Evolutionary conservation across 129 eudicot species (phyloP).

Genomic region (Saussurea involucrata): DNA sequence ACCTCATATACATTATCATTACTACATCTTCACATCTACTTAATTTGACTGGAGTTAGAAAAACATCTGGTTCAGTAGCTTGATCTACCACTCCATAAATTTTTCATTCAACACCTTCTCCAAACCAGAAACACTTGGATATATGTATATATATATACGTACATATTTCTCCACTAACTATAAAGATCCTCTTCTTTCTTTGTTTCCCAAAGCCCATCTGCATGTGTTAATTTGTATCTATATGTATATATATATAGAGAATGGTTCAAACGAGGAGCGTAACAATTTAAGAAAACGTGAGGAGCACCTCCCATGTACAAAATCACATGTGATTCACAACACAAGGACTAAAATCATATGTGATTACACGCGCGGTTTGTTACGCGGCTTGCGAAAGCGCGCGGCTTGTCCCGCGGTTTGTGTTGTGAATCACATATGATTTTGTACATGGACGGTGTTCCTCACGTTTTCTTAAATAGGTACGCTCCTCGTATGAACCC

Average conservation of each 20-base stretch:
- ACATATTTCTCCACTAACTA: not conserved
- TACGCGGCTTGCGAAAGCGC: too few species aligned
- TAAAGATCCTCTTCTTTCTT: not conserved
- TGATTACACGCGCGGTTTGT: too few species aligned
- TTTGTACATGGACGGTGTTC: too few species aligned
- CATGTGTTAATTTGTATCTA: not conserved
- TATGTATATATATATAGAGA: not conserved
- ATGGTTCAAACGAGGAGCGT: too few species aligned
- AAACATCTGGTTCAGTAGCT: not conserved
- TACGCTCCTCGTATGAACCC: too few species aligned
- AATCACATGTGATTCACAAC: too few species aligned
- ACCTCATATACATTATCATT: constrained; percentile 16
- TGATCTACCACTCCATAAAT: not conserved
- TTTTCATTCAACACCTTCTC: not conserved
- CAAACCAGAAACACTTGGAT: not conserved
- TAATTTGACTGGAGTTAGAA: constrained; percentile 8
- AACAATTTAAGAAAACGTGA: too few species aligned
- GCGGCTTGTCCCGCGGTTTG: too few species aligned
- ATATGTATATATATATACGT: not conserved
- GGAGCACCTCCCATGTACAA: too few species aligned
- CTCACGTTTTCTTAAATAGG: too few species aligned
- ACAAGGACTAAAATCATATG: too few species aligned
- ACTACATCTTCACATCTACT: constrained; percentile 16
- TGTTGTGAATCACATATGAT: too few species aligned
- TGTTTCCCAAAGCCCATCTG: not conserved